Base-by-base conservation (phyloP, 805 yeast genomes). In the Candida golubevii region DNA sequence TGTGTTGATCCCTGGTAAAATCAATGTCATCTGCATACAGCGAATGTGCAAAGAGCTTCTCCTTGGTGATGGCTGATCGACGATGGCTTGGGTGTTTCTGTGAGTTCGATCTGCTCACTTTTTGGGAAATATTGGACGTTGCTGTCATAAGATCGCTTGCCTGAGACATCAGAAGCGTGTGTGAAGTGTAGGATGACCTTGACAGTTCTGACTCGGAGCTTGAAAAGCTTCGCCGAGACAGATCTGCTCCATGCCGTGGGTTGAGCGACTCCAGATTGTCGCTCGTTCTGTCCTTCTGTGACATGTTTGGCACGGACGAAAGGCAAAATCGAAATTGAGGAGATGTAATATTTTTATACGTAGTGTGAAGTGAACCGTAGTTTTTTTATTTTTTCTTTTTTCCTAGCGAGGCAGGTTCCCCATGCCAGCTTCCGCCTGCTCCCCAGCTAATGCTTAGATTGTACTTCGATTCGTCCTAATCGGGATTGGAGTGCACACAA, bases 11-110 rank as follows among this genome's bases (percentile, higher is more conserved):
- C 28, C 49, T 35, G 14, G 51, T 53, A 45, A 58, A 60, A 48
- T 59, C 56, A 35, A 64, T 51, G 43, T 59, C 57, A 39, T 48
- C 59, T 23, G 61, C 53, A 37, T 59, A 65, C 42, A 65, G 62
- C 41, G 51, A 49, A 36, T 53, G 53, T 30, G 57, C 54, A 37
- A 53, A 41, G 13, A 49, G 36, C 33, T 45, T 44, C 18, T 48
- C 55, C 33, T 49, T 48, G 26, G 53, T 45, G 45, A 39, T 36
- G 35, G 38, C 13, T 6, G 35, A 44, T 7, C 40, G 42, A 34
- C 46, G 48, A 9, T 13, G 30, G 12, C 39, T 43, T 6, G 33
- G 30, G 8, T 37, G 28, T n/a, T 35, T 43, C n/a, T 26, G 42
- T 8, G 44, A 36, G 28, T 43, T 39, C 6, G 41, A 11, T 12